Percentiles rank a stretch among this genome's conserved stretches.
Conservation (phyloP, 2,329 filamentous ascomycete genomes). For the Aspergillus sojae region DNA sequence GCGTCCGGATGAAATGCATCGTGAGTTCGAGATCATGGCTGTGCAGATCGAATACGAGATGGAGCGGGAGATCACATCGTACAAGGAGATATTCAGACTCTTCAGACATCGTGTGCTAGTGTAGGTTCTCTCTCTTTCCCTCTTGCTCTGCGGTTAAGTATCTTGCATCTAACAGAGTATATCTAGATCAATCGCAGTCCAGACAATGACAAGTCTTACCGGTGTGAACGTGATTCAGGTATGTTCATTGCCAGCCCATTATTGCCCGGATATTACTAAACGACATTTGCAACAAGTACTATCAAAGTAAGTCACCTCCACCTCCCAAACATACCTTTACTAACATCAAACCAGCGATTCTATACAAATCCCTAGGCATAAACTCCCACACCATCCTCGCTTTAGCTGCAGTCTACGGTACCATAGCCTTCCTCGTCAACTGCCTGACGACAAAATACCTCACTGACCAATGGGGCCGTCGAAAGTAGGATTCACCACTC, state of each 20-base stretch:
- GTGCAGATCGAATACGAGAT: constrained; percentile 61
- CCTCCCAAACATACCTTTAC: constrained; percentile 20
- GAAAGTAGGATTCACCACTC: constrained; percentile 44
- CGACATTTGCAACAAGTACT: constrained; percentile 25
- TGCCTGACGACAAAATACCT: constrained; percentile 55
- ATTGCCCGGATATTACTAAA: neutral
- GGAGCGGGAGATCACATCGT: constrained; percentile 57
- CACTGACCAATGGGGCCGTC: constrained; percentile 61
- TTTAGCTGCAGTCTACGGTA: constrained; percentile 59
- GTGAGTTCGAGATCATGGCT: constrained; percentile 59
- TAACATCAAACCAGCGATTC: constrained; percentile 48
- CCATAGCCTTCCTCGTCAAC: constrained; percentile 55
- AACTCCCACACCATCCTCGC: constrained; percentile 54
- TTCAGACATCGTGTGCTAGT: constrained; percentile 57
- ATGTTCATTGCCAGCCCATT: constrained; percentile 7
- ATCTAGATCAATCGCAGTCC: constrained; percentile 54
- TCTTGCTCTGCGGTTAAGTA: neutral
- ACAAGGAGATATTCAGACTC: constrained; percentile 55
- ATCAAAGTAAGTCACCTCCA: constrained; percentile 31
- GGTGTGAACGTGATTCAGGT: constrained; percentile 61
- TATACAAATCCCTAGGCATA: constrained; percentile 60
- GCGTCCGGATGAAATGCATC: constrained; percentile 45
- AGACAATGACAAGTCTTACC: constrained; percentile 60
- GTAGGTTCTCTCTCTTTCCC: constrained; percentile 28
- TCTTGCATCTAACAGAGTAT: constrained; percentile 13